Conservation (phyloP, 768 basidiomycete species). For the Postia placenta region DNA sequence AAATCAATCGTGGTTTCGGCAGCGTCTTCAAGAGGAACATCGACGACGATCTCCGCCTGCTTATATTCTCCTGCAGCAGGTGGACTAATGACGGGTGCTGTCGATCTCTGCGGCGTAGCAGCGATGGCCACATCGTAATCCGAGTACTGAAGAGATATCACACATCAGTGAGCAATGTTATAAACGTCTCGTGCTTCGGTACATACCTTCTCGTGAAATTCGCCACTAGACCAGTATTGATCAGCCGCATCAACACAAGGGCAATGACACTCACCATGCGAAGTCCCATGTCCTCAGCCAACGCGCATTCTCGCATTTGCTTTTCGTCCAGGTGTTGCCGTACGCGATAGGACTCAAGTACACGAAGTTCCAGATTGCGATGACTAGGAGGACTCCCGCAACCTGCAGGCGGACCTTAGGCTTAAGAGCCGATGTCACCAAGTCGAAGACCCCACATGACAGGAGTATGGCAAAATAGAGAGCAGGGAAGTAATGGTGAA, state of each 20-base stretch:
- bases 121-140: conserved; percentile 37
- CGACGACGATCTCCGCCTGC: conserved; percentile 16
- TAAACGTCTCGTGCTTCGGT: too few relatives aligned
- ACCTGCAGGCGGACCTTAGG: conserved; percentile 78
- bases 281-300: conserved; percentile 98
- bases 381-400: conserved; percentile 62
- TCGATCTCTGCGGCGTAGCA: conserved; percentile 34
- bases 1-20: conserved; percentile 31
- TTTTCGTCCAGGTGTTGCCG: conserved; percentile 82
- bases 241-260: background rate
- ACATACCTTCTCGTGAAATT: conserved; percentile 59
- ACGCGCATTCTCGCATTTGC: conserved; percentile 65
- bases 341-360: conserved; percentile 81
- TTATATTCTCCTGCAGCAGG: background rate
- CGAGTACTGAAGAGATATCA: conserved; percentile 39
- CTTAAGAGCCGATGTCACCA: conserved; percentile 70
- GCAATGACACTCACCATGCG: conserved; percentile 45
- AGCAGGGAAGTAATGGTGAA: conserved; percentile 97
- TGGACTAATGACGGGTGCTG: conserved; percentile 10
- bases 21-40: background rate
- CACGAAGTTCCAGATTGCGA: conserved; percentile 73
- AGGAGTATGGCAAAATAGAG: conserved; percentile 90
- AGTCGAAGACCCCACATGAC: conserved; percentile 74
- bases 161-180: background rate
- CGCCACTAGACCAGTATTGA: conserved; percentile 39